A percentile compares a stretch with the other conserved stretches of the same genome.
Conservation (phyloP, 768 basidiomycete species). For the Auriscalpium vulgare region DNA sequence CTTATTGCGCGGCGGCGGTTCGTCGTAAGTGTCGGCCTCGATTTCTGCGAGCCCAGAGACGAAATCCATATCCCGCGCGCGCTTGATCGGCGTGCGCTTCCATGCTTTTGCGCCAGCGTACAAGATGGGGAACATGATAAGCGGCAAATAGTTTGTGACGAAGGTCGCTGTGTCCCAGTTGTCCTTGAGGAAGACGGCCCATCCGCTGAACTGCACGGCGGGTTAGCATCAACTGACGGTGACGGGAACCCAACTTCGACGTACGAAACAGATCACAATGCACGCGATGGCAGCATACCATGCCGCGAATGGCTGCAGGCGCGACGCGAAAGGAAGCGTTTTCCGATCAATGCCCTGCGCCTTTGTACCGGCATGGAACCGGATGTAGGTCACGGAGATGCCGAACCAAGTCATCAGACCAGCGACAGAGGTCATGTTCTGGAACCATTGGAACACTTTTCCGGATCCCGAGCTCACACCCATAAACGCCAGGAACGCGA, state of each 20-base stretch:
- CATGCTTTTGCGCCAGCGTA: conserved; percentile 53
- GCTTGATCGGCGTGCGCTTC: conserved; percentile 38
- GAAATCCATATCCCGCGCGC: conserved; percentile 77
- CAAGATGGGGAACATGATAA: conserved; percentile 60
- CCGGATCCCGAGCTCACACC: conserved; percentile 58
- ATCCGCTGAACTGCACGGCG: conserved; percentile 38
- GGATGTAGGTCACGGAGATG: conserved; percentile 42
- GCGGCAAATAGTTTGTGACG: conserved; percentile 75
- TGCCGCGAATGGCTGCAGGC: conserved; percentile 65
- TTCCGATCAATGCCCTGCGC: conserved; percentile 69
- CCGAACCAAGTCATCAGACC: conserved; percentile 40
- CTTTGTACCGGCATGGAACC: conserved; percentile 76
- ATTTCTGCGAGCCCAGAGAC: conserved; percentile 38
- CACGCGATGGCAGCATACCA: conserved; percentile 36
- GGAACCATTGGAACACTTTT: conserved; percentile 72
- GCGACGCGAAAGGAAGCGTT: conserved; percentile 61
- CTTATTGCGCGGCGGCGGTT: conserved; percentile 60
- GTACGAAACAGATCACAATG: conserved; percentile 53
- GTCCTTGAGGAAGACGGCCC: conserved; percentile 42
- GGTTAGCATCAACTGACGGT: not conserved
- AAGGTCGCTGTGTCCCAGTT: conserved; percentile 56
- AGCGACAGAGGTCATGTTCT: conserved; percentile 47
- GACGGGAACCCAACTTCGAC: conserved; percentile 15
- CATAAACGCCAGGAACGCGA: conserved; percentile 76
- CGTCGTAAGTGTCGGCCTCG: conserved; percentile 40